phyloP scores from a whole-genome alignment of 306 rosid species.

The Casuarina equisetifolia region DNA sequence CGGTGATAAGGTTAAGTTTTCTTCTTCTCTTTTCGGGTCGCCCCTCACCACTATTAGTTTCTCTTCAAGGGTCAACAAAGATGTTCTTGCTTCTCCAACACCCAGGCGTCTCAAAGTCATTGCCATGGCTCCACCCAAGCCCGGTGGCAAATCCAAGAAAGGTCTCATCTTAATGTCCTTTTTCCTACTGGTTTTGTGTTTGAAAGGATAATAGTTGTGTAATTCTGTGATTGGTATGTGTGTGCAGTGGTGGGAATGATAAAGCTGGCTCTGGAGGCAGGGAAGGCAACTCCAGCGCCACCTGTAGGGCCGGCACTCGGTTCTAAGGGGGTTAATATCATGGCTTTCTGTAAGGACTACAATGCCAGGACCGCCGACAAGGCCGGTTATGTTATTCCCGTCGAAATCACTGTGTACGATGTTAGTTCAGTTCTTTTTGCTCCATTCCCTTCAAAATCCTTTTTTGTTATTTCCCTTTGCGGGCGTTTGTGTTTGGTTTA shows the following conservation, averaged over 20 bases:
- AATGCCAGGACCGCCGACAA: conserved; percentile 95
- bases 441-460: not conserved
- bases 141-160: conserved; percentile 87
- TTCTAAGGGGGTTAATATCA: conserved; percentile 94
- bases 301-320: conserved; percentile 99
- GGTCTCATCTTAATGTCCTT: conserved; percentile 34
- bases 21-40: conserved; percentile 54
- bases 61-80: conserved; percentile 35
- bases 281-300: conserved; percentile 99
- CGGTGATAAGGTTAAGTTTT: conserved; percentile 13
- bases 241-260: conserved; percentile 78
- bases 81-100: conserved; percentile 25
- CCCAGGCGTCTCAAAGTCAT: conserved; percentile 56
- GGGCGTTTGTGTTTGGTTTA: not conserved
- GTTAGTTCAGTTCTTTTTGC: conserved; percentile 39
- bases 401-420: conserved; percentile 93
- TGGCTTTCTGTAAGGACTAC: conserved; percentile 98
- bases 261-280: conserved; percentile 96
- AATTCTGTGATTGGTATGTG: conserved; percentile 1
- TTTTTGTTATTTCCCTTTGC: not conserved
- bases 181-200: not conserved
- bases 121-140: conserved; percentile 97
- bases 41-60: conserved; percentile 33
- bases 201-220: not conserved
- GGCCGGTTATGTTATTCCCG: conserved; percentile 93